phyloP scores from a whole-genome alignment of 805 yeast genomes.

The Lipomyces kockii region DNA sequence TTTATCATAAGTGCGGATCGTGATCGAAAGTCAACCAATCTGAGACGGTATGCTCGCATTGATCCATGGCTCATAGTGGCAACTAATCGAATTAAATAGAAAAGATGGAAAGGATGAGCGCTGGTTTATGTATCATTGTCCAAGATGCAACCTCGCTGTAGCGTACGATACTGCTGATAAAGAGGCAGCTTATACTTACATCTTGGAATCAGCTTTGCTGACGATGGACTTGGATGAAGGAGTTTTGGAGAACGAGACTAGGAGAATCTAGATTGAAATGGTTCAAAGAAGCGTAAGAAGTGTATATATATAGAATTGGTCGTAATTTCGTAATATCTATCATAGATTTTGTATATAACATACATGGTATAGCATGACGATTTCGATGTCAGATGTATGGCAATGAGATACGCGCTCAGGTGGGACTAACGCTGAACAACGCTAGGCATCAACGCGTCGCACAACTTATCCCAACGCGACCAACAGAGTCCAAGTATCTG shows the following conservation, averaged over 20 bases:
- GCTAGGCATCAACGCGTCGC: neutral
- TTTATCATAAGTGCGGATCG: constrained; percentile 7
- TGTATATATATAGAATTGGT: no score
- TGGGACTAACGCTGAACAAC: neutral
- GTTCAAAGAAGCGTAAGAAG: no score
- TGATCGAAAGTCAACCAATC: constrained; percentile 5
- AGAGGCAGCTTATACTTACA: constrained; percentile 16
- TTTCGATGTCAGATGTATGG: neutral
- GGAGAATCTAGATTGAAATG: neutral
- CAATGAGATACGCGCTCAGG: neutral
- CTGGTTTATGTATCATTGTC: constrained; percentile 33
- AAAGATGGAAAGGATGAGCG: constrained; percentile 21
- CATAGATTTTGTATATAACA: no score
- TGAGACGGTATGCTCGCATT: constrained; percentile 7
- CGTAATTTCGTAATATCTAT: no score
- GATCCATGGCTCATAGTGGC: neutral
- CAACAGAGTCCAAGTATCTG: neutral
- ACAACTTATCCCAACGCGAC: neutral
- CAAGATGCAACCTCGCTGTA: constrained; percentile 28
- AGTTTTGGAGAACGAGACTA: neutral
- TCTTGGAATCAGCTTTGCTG: constrained; percentile 17
- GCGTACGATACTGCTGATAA: constrained; percentile 23
- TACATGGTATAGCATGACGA: no score
- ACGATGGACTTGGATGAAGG: constrained; percentile 2
- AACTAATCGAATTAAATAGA: constrained; percentile 1